Base-by-base conservation (phyloP, 148 eudicot species). In the Spergularia bocconei region DNA sequence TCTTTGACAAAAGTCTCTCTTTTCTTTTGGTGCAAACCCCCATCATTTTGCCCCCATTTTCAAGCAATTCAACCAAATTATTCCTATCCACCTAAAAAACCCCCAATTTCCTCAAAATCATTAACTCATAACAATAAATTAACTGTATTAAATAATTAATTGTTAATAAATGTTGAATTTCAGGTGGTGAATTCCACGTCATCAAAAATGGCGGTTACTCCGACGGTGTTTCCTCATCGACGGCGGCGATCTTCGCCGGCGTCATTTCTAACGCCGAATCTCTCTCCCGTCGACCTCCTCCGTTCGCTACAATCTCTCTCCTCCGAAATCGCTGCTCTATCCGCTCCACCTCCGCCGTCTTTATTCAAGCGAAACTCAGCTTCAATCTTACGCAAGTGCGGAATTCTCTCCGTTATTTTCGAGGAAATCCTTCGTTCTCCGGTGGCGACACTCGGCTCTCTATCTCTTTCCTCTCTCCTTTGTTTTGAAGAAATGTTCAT, bases 401-500 rank as follows among this genome's bases (percentile, higher is more conserved):
- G 70, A 70, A 79, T 89, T 59, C 77, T 91, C 2, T 79, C 89
- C 0, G 61, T 85, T 0, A 67, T 91, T 0, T 74, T 91, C n/a
- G 93, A 89, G 10, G 97, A 90, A 12, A 80, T 91, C 2, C 70
- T 83, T 11, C 85, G 89, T 2, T 56, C 71, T 2, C 13, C 71
- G 11, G 6, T 44, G 2, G 41, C 54, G 25, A 47, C 38, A 5
- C 64, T 51, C 2, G 13, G 23, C 0, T 39, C 39, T 20, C 76
- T 83, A 16, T 84, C 88, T 5, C 80, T 85, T 33, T 88, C 94
- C 0, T 84, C 86, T 14, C 33, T 63, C 0, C 82, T 91, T 20
- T 91, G 92, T 70, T 91, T 88, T 56, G 97, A 91, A n/a, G 97
- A 91, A 48, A 69, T 91, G 86, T 87, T 81, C 73, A 84, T 91